Percentiles rank a stretch among this genome's conserved stretches.
Conservation (phyloP, 2,329 filamentous ascomycete species). For the Colletotrichum tanaceti region DNA sequence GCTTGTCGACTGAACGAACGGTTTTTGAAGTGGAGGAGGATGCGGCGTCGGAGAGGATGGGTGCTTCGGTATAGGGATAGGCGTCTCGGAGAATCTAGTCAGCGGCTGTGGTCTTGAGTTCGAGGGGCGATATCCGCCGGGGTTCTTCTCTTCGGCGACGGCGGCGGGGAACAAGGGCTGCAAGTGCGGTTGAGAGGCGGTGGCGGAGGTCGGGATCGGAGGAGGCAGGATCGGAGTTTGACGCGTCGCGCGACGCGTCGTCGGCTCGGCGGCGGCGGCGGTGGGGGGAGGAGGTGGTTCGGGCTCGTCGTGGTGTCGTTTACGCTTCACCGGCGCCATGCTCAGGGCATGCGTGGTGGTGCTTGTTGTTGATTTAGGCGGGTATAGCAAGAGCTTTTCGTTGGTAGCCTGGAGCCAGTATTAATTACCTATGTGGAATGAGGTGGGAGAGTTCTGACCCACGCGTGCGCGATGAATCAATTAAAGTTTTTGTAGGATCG, state of each 20-base stretch:
- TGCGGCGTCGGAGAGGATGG: slow-evolving; percentile 10
- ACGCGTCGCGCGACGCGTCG: slow-evolving; percentile 56
- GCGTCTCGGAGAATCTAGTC: slow-evolving; percentile 23
- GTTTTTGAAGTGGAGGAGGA: not conserved
- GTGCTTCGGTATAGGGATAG: slow-evolving; percentile 31
- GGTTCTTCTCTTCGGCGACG: slow-evolving; percentile 42
- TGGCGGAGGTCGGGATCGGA: slow-evolving; percentile 45
- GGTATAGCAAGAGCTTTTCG: not conserved
- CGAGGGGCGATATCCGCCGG: slow-evolving; percentile 40
- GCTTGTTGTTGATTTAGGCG: not conserved
- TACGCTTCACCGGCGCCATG: slow-evolving; percentile 52
- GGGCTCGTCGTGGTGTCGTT: slow-evolving; percentile 48
- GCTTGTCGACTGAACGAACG: slow-evolving; percentile 3
- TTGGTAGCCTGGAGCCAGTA: too few species aligned
- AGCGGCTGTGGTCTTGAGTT: slow-evolving; percentile 14
- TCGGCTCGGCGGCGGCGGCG: slow-evolving; percentile 41
- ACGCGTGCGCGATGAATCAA: slow-evolving; percentile 19
- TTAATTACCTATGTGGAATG: too few species aligned
- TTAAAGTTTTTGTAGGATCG: slow-evolving; percentile 33
- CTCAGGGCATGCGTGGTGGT: slow-evolving; percentile 20
- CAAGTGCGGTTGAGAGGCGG: slow-evolving; percentile 38
- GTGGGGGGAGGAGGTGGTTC: slow-evolving; percentile 35
- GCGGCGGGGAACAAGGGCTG: slow-evolving; percentile 39
- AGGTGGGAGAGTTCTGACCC: not conserved
- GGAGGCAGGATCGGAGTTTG: slow-evolving; percentile 52